Evolutionary conservation across 345 rosid species (phyloP), one percentile per base, ranked within the genome.

Genomic region (Excoecaria cochinchinensis): DNA sequence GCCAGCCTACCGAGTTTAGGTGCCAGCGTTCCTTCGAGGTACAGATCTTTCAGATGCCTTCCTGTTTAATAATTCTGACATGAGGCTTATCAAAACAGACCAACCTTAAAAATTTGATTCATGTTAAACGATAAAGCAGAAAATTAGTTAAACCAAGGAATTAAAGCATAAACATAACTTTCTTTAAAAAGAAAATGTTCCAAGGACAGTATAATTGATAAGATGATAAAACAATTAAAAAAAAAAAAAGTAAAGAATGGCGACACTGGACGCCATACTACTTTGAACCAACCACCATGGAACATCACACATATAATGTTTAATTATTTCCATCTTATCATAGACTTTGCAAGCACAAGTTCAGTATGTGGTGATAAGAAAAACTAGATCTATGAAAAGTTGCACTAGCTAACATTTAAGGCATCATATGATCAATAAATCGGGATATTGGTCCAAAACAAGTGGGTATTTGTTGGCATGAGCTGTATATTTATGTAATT

Each of bases 41-140:
- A 86, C 44, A 94, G 96, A 87, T 90, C 93, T 81, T 77, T 84
- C 85, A 91, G 78, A 72, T 86, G 81, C 85, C 95, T 91, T 77
- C 78, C 83, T 24, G 73, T 83, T 40, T 52, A 44, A 74, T 19
- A 69, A 15, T 52, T 73, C 72, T 63, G 69, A 72, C 47, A 57
- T 77, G 57, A 79, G 65, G 62, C 8, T 31, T 39, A 50, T 42
- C 15, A 21, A 39, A 13, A 48, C 55, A 50, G 19, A 74, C 31
- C 64, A 57, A 74, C 44, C 60, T 57, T 2, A 11, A 58, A 31
- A 14, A 1, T 51, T 46, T 58, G 17, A 57, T 62, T 4, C 53
- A 24, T 22, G 51, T 48, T 50, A 38, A 24, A 56, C 3, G 5
- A 31, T 36, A 55, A 52, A 66, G 50, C 9, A 31, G n/a, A 48